These are phyloP conservation scores for Globisporangium sylvaticum DNA, from an alignment of 352 stramenopile genomes.

Conservation along the genomic window DNA sequence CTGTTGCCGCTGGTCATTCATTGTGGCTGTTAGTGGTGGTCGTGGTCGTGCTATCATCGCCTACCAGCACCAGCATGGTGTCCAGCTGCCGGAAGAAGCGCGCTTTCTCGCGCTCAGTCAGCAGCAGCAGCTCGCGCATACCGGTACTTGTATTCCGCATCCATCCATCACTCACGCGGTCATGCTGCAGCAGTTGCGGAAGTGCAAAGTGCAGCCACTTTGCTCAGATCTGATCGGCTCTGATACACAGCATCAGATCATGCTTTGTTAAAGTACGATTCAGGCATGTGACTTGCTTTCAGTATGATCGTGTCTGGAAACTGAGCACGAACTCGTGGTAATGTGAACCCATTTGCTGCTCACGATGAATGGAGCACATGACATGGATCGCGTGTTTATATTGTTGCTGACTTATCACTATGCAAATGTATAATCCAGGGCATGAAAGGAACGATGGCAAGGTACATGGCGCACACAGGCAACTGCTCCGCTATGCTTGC, in stretches of 20 bases:
- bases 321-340: no score
- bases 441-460: background rate
- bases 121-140: slow-evolving; percentile 16
- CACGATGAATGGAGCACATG: no score
- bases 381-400: background rate
- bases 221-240: no score
- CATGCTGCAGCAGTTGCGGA: background rate
- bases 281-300: no score
- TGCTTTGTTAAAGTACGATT: no score
- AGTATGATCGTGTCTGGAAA: no score
- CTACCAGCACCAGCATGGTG: slow-evolving; percentile 20
- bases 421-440: background rate
- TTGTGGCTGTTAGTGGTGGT: background rate
- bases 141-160: background rate
- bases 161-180: slow-evolving; percentile 18
- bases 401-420: background rate
- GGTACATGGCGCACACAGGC: background rate
- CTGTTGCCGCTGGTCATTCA: slow-evolving; percentile 3
- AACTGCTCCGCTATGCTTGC: slow-evolving; percentile 5
- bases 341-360: no score
- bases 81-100: slow-evolving; percentile 47
- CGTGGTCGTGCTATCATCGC: background rate
- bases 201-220: no score
- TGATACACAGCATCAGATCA: background rate
- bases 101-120: slow-evolving; percentile 36